A percentile compares a stretch with the other conserved stretches of the same genome.
Conservation (phyloP, 2,329 filamentous ascomycete genomes). For the Colletotrichum lupini region DNA sequence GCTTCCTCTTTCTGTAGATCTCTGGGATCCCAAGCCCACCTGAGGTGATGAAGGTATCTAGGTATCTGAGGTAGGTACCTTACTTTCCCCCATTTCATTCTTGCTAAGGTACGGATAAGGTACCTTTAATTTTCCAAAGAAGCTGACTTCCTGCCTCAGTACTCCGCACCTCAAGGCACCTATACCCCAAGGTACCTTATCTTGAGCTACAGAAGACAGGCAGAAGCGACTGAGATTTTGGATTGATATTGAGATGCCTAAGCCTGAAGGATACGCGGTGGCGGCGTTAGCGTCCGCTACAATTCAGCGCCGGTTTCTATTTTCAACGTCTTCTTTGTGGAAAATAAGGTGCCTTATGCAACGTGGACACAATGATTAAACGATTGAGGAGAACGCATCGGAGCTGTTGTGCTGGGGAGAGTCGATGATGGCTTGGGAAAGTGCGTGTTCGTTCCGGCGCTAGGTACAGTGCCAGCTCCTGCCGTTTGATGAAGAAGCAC, state of each 20-base stretch:
- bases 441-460: background rate
- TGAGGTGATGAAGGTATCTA: too few species aligned
- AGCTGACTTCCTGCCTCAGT: too few species aligned
- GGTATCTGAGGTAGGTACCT: too few species aligned
- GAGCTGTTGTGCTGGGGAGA: background rate
- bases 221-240: background rate
- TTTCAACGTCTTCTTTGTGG: background rate
- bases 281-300: background rate
- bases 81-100: too few species aligned
- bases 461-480: background rate
- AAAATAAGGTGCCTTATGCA: background rate
- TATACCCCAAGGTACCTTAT: too few species aligned
- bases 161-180: too few species aligned
- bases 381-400: background rate
- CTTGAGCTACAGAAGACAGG: too few species aligned
- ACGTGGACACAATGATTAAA: background rate
- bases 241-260: background rate
- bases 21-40: background rate
- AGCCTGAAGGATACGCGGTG: conserved; percentile 4
- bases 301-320: background rate
- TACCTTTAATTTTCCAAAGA: too few species aligned
- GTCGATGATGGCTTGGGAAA: background rate
- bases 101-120: too few species aligned
- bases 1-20: background rate
- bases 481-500: background rate